Conservation (phyloP, 2,329 filamentous ascomycete genomes). For the Aschersonia sp. region DNA sequence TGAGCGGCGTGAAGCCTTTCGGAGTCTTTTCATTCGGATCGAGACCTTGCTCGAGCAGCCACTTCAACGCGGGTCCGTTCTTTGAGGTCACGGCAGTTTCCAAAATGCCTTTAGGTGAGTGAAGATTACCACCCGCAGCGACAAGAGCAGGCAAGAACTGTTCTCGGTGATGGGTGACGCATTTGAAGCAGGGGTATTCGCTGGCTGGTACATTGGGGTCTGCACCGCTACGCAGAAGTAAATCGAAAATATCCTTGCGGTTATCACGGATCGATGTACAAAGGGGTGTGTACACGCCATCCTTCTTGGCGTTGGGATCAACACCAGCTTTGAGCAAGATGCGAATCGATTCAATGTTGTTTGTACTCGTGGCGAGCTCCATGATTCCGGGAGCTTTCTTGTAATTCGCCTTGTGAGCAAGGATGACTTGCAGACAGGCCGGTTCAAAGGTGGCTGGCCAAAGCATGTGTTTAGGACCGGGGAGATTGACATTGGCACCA, state of each 20-base stretch:
- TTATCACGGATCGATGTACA: slow-evolving; percentile 57
- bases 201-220: slow-evolving; percentile 47
- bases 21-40: slow-evolving; percentile 43
- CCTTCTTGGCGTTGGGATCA: slow-evolving; percentile 46
- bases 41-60: slow-evolving; percentile 44
- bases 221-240: slow-evolving; percentile 41
- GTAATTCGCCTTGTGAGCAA: slow-evolving; percentile 42
- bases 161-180: slow-evolving; percentile 48
- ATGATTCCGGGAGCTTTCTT: slow-evolving; percentile 47
- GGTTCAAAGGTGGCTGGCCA: slow-evolving; percentile 50
- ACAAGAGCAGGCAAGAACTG: slow-evolving; percentile 46
- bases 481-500: slow-evolving; percentile 51
- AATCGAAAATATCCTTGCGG: slow-evolving; percentile 42
- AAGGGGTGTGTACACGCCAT: slow-evolving; percentile 52
- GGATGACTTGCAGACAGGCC: slow-evolving; percentile 40
- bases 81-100: slow-evolving; percentile 49
- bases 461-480: slow-evolving; percentile 53
- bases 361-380: slow-evolving; percentile 48
- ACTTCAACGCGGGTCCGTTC: slow-evolving; percentile 44
- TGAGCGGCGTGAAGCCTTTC: slow-evolving; percentile 46
- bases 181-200: slow-evolving; percentile 55
- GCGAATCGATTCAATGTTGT: slow-evolving; percentile 46
- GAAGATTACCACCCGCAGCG: slow-evolving; percentile 43
- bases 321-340: slow-evolving; percentile 43
- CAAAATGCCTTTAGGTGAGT: slow-evolving; percentile 47